A percentile compares a stretch with the other conserved stretches of the same genome.
phyloP scores from a whole-genome alignment of 306 rosid genomes.

The barrel medic (Medicago truncatula) region DNA sequence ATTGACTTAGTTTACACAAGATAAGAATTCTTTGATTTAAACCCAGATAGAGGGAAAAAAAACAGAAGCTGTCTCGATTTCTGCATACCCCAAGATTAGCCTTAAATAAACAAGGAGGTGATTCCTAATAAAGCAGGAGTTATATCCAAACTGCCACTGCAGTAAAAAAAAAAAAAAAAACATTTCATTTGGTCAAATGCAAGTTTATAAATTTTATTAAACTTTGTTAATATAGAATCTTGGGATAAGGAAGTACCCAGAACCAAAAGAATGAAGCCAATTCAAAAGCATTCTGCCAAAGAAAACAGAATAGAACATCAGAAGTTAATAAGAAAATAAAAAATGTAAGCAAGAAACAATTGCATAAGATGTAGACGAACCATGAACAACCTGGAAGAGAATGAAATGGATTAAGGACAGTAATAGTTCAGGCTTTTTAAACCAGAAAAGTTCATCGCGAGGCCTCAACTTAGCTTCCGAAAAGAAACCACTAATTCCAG shows the following conservation, averaged over 20 bases:
- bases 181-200: conserved; percentile 27
- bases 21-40: neutral
- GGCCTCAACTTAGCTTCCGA: conserved; percentile 82
- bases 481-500: conserved; percentile 63
- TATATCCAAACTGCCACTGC: conserved; percentile 98
- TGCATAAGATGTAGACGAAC: conserved; percentile 35
- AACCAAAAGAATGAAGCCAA: conserved; percentile 98
- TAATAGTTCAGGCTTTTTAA: conserved; percentile 90
- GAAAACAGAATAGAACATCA: conserved; percentile 21
- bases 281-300: conserved; percentile 93
- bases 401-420: conserved; percentile 90
- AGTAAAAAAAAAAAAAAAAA: conserved; percentile 38
- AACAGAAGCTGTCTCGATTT: conserved; percentile 19
- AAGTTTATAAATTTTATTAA: neutral
- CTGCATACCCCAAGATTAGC: conserved; percentile 89
- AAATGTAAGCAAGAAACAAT: conserved; percentile 21
- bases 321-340: conserved; percentile 28
- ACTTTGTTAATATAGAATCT: conserved; percentile 4
- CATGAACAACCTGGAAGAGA: conserved; percentile 82
- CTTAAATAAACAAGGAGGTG: conserved; percentile 77
- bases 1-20: conserved; percentile 32
- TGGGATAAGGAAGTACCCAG: conserved; percentile 77
- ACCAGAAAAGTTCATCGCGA: conserved; percentile 97
- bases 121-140: conserved; percentile 83
- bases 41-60: neutral